Evolutionary conservation across 2,329 filamentous ascomycete genomes (phyloP).

Genomic region (Zymoseptoria ardabiliae): DNA sequence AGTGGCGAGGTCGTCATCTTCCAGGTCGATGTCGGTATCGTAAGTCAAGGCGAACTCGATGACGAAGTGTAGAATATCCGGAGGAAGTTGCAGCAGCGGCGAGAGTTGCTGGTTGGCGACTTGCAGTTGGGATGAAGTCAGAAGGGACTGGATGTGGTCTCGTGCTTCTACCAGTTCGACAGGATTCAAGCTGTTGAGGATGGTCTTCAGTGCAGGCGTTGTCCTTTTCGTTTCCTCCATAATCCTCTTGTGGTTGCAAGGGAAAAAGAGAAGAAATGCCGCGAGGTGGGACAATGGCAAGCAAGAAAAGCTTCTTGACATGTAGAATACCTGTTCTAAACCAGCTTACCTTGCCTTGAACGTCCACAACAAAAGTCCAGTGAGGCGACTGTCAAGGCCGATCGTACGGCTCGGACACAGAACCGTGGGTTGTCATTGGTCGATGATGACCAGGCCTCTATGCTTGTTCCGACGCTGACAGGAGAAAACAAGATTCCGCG

Average conservation of each 20-base stretch:
- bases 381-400: background rate
- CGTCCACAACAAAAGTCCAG: background rate
- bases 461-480: background rate
- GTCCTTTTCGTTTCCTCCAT: background rate
- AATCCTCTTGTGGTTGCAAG: background rate
- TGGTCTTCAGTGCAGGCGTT: background rate
- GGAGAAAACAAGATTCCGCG: background rate
- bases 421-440: background rate
- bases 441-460: background rate
- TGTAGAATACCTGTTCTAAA: background rate
- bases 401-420: background rate
- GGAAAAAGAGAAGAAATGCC: background rate
- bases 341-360: background rate
- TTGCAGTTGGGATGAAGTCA: conserved; percentile 5
- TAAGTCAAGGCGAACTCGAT: conserved; percentile 5
- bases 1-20: background rate
- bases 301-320: background rate
- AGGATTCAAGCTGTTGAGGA: conserved; percentile 5
- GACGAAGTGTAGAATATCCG: conserved; percentile 6
- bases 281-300: background rate
- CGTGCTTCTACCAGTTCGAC: conserved; percentile 7
- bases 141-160: conserved; percentile 7
- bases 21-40: conserved; percentile 1
- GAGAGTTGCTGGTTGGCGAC: conserved; percentile 10
- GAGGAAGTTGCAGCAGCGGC: conserved; percentile 8